Base-by-base conservation (phyloP, 192 early-diverging fungal genomes). In the Phlyctochytrium planicorne region DNA sequence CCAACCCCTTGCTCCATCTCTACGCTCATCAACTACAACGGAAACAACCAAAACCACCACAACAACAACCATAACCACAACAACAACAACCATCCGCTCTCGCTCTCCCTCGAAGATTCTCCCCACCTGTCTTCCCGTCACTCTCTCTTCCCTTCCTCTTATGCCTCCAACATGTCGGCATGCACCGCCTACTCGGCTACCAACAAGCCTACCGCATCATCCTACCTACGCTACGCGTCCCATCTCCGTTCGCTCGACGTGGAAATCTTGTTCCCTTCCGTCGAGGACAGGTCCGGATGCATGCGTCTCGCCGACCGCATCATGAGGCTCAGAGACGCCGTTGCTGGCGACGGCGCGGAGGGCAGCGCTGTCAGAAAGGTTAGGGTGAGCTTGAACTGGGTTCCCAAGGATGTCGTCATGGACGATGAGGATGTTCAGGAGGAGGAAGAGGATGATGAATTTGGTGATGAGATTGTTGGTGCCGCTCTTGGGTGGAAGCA, bases 241-340 rank as follows among this genome's bases (percentile, higher is more conserved):
- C 55, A 57, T 29, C 20, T 57, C 25, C 55, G 55, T 4, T 14
- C 55, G 55, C 27, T 57, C 14, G 55, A 57, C 25, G 55, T 57
- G 14, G 55, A 57, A 27, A 29, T 57, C 20, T 27, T 57, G 20
- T 57, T 57, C 55, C 55, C 55, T 4, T 57, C 55, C 55, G 14
- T 6, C 55, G 12, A 57, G 55, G 55, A 57, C 55, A 10, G 14
- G 20, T 4, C 20, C 10, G 10, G 14, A 10, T 29, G 16, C 6
- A 25, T 29, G 55, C 55, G 55, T 6, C 27, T 57, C 12, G 16
- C 20, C 10, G 12, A 10, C 55, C 10, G 55, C 12, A 6, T 57
- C 14, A 6, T 6, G 10, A 12, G 55, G 20, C 27, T 57, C 14
- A 20, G 55, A 4, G 55, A 14, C 14, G 55, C 55, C 55, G 20